Percentiles rank a stretch among this genome's conserved stretches.
These are phyloP conservation scores for Tetraselmis striata DNA, from an alignment of 139 green algal species.

Conservation along the genomic window DNA sequence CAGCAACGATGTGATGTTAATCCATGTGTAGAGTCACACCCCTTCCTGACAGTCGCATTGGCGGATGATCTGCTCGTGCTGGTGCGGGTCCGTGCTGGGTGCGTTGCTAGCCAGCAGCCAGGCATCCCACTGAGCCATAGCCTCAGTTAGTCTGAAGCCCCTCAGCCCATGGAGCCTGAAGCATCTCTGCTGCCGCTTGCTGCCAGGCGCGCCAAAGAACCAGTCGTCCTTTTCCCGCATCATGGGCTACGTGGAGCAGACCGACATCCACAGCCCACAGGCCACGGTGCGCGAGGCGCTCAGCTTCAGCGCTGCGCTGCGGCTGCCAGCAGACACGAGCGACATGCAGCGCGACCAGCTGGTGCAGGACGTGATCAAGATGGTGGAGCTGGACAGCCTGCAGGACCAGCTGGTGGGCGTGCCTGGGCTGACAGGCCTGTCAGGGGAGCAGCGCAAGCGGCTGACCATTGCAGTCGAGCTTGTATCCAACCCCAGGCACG, in stretches of 20 bases:
- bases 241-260: conserved; percentile 19
- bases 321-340: conserved; percentile 37
- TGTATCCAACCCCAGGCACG: conserved; percentile 63
- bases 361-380: conserved; percentile 33
- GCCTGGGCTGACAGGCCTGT: conserved; percentile 29
- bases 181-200: too few species aligned
- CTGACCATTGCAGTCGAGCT: conserved; percentile 74
- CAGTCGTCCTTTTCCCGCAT: neutral
- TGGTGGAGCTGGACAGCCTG: conserved; percentile 49
- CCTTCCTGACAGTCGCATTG: too few species aligned
- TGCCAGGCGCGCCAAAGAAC: neutral
- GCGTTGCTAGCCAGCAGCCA: too few species aligned
- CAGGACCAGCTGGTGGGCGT: conserved; percentile 30
- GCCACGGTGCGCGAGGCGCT: conserved; percentile 49
- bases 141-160: too few species aligned
- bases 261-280: conserved; percentile 28
- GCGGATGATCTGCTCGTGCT: too few species aligned
- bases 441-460: conserved; percentile 58
- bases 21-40: too few species aligned
- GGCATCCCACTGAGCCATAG: too few species aligned
- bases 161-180: too few species aligned
- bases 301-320: conserved; percentile 31
- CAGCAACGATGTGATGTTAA: too few species aligned
- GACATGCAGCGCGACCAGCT: conserved; percentile 47
- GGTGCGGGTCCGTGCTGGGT: too few species aligned